Conservation (phyloP, 495 filamentous ascomycete genomes). For the Lophium mytilinum region DNA sequence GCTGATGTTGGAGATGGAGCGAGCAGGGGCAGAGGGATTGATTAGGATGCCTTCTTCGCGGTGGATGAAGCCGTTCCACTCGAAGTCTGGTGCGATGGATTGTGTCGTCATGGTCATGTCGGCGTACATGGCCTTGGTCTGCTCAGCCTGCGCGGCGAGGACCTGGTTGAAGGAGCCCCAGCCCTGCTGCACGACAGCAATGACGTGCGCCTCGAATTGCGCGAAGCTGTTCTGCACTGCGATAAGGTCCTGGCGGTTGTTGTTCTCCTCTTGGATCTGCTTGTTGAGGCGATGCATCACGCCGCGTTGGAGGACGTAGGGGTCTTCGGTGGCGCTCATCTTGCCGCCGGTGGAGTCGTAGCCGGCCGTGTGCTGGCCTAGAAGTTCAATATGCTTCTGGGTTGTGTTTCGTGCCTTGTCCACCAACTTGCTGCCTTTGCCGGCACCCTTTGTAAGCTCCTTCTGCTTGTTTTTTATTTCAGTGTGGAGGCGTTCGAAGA, state of each 20-base stretch:
- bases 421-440: constrained; percentile 78
- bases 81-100: constrained; percentile 70
- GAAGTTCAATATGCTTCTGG: constrained; percentile 92
- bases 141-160: constrained; percentile 71
- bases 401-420: constrained; percentile 79
- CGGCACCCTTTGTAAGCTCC: constrained; percentile 75
- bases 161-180: constrained; percentile 72
- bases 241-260: constrained; percentile 81
- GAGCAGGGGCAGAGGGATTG: constrained; percentile 63
- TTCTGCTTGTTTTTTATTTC: constrained; percentile 95
- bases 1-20: constrained; percentile 58
- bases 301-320: constrained; percentile 77
- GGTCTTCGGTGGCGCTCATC: constrained; percentile 63
- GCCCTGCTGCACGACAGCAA: constrained; percentile 72
- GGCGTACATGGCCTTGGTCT: constrained; percentile 65
- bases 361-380: constrained; percentile 70
- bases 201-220: constrained; percentile 77
- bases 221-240: constrained; percentile 82
- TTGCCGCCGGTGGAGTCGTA: constrained; percentile 65
- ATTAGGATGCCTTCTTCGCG: constrained; percentile 66
- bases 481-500: constrained; percentile 82
- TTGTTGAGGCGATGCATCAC: constrained; percentile 76
- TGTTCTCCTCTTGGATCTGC: constrained; percentile 92
- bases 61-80: constrained; percentile 75
- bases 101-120: constrained; percentile 70